These are phyloP conservation scores for Aspergillus sp. DNA, from an alignment of 2,329 filamentous ascomycete genomes.

Conservation along the genomic window DNA sequence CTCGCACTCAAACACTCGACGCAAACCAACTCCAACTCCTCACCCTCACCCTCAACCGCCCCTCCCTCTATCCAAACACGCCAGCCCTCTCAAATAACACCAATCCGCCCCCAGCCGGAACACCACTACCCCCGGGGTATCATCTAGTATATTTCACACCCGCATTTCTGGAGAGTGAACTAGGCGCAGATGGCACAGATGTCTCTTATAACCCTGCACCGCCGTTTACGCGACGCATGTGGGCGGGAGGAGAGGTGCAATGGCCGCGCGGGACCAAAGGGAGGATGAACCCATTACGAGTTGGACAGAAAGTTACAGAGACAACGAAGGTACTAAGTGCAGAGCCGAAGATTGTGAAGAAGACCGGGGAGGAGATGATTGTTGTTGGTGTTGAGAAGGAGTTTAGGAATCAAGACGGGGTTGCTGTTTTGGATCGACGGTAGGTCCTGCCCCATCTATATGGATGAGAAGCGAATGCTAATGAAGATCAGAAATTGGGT, in stretches of 20 bases:
- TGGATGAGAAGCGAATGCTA: not conserved
- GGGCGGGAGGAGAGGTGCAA: slow-evolving; percentile 56
- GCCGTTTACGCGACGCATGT: slow-evolving; percentile 60
- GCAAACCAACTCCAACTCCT: slow-evolving; percentile 59
- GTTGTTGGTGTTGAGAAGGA: slow-evolving; percentile 59
- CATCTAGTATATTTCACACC: slow-evolving; percentile 61
- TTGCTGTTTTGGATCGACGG: slow-evolving; percentile 51
- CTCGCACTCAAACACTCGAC: slow-evolving; percentile 50
- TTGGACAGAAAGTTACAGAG: slow-evolving; percentile 53
- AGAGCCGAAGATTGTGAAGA: slow-evolving; percentile 48
- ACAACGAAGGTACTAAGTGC: slow-evolving; percentile 51
- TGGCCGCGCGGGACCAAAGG: slow-evolving; percentile 38
- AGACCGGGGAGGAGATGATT: slow-evolving; percentile 55
- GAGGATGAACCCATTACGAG: slow-evolving; percentile 37
- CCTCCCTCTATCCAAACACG: slow-evolving; percentile 34
- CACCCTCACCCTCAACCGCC: slow-evolving; percentile 51
- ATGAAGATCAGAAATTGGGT: slow-evolving; percentile 36
- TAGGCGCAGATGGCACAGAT: slow-evolving; percentile 58
- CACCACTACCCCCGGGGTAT: slow-evolving; percentile 52
- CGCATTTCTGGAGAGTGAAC: slow-evolving; percentile 45
- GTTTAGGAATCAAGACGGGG: slow-evolving; percentile 46
- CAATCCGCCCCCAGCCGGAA: slow-evolving; percentile 33
- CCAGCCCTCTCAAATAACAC: slow-evolving; percentile 33
- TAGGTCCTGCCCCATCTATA: slow-evolving; percentile 15
- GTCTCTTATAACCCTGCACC: slow-evolving; percentile 51